Conservation (phyloP, 2,329 filamentous ascomycete species). For the Fusarium cicatricum region DNA sequence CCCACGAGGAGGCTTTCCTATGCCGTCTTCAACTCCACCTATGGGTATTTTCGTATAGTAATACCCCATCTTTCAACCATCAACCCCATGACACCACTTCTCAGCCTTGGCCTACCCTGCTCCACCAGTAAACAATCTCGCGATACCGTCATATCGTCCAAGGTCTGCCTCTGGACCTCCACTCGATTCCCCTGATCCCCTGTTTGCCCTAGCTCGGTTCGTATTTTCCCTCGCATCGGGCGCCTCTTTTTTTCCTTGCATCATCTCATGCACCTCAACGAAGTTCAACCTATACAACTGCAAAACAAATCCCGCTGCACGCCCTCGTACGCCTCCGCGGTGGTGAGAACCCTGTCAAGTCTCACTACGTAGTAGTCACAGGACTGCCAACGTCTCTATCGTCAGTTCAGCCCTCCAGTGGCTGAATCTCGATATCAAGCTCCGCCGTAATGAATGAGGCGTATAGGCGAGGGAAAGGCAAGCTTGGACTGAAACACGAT, state of each 20-base stretch:
- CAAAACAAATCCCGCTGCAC: background rate
- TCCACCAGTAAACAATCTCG: background rate
- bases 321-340: background rate
- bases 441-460: too few species aligned
- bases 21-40: background rate
- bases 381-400: too few species aligned
- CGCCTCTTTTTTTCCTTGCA: constrained; percentile 6
- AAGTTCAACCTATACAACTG: too few species aligned
- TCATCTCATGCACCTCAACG: constrained; percentile 1
- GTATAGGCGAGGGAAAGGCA: too few species aligned
- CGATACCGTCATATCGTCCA: constrained; percentile 18
- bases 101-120: background rate
- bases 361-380: too few species aligned
- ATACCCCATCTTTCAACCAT: background rate
- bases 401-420: too few species aligned
- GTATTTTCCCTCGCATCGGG: constrained; percentile 20
- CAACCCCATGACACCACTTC: constrained; percentile 18
- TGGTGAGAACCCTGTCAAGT: too few species aligned
- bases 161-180: constrained; percentile 8
- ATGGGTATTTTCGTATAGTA: too few species aligned
- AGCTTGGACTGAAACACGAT: too few species aligned
- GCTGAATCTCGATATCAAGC: too few species aligned
- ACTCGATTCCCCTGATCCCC: background rate
- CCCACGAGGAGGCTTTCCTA: background rate
- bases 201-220: background rate